A percentile compares a stretch with the other conserved stretches of the same genome.
These are phyloP conservation scores for Cucurbita ficifolia DNA, from an alignment of 306 rosid species.

Conservation along the genomic window DNA sequence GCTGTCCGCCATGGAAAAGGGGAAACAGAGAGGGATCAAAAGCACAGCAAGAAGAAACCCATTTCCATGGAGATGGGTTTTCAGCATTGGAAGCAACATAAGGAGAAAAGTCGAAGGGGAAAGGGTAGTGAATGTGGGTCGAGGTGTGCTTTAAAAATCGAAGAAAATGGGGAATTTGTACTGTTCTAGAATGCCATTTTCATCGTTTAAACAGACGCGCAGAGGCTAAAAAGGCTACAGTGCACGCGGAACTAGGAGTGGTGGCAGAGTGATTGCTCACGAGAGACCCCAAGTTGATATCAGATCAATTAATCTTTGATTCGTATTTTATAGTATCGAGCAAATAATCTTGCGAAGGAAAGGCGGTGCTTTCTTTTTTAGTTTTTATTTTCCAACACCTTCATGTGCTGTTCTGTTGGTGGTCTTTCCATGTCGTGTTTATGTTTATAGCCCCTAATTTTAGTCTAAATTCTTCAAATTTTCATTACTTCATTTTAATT, in stretches of 20 bases:
- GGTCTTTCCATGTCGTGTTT: background rate
- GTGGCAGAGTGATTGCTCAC: background rate
- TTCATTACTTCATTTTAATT: background rate
- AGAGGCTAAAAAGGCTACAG: background rate
- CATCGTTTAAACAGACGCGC: background rate
- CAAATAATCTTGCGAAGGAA: background rate
- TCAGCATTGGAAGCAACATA: background rate
- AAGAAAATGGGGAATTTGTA: background rate
- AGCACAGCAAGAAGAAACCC: background rate
- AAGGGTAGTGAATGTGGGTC: background rate
- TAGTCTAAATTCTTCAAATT: background rate
- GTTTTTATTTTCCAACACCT: background rate
- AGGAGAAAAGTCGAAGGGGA: background rate
- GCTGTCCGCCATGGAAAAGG: slow-evolving; percentile 11
- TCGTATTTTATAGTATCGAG: background rate
- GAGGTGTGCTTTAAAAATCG: background rate
- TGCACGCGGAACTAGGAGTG: background rate
- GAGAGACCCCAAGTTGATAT: background rate
- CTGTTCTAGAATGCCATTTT: background rate
- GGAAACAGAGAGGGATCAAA: background rate
- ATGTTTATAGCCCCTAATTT: background rate
- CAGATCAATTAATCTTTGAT: background rate
- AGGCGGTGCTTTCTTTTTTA: background rate
- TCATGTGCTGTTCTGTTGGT: background rate
- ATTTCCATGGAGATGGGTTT: background rate